Evolutionary conservation across 345 rosid genomes (phyloP).

Genomic region (Dipteronia dyeriana): DNA sequence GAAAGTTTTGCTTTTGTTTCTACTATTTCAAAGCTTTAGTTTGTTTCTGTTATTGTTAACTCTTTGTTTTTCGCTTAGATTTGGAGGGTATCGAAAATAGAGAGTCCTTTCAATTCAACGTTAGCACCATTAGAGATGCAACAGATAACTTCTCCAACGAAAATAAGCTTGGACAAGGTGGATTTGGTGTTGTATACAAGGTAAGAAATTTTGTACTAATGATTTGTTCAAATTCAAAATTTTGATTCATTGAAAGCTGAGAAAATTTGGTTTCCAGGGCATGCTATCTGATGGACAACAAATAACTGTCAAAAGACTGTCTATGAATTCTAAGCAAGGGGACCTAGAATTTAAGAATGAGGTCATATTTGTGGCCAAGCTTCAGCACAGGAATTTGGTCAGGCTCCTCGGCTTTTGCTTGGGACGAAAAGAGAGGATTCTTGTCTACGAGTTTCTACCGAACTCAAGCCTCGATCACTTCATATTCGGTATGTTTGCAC

Average conservation of each 20-base stretch:
- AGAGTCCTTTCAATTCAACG: constrained; percentile 29
- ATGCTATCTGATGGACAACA: constrained; percentile 38
- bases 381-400: constrained; percentile 62
- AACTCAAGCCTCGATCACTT: constrained; percentile 34
- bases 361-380: constrained; percentile 47
- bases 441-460: constrained; percentile 55
- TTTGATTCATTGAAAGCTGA: neutral
- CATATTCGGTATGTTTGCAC: constrained; percentile 36
- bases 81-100: neutral
- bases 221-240: no score
- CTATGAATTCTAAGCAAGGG: constrained; percentile 51
- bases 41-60: neutral
- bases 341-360: constrained; percentile 54
- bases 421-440: constrained; percentile 42
- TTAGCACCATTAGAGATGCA: constrained; percentile 24
- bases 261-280: constrained; percentile 28
- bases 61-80: neutral
- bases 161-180: constrained; percentile 37
- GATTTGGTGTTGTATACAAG: constrained; percentile 37
- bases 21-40: neutral
- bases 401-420: constrained; percentile 54
- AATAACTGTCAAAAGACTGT: constrained; percentile 46
- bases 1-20: neutral
- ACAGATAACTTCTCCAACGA: constrained; percentile 26
- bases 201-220: constrained; percentile 2